Evolutionary conservation across 495 filamentous ascomycete species (phyloP).

Genomic region (Xanthoparmelia taractica): DNA sequence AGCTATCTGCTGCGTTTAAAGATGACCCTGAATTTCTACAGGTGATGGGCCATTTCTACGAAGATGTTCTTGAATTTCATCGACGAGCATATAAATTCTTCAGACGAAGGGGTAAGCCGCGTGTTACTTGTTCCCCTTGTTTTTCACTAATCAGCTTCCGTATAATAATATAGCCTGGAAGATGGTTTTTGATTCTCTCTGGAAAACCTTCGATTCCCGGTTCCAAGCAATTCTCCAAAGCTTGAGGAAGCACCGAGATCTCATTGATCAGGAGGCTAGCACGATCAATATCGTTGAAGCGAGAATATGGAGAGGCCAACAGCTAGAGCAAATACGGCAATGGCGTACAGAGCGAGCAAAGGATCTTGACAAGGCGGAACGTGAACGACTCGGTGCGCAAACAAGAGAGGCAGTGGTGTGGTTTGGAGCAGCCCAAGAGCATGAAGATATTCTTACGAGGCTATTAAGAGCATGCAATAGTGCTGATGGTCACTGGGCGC

Average conservation of each 20-base stretch:
- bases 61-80: constrained; percentile 41
- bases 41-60: constrained; percentile 36
- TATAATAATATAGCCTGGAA: constrained; percentile 34
- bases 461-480: constrained; percentile 2
- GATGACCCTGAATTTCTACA: constrained; percentile 33
- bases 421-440: constrained; percentile 18
- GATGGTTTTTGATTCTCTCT: constrained; percentile 37
- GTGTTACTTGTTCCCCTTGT: background rate
- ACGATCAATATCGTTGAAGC: constrained; percentile 29
- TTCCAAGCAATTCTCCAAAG: constrained; percentile 37
- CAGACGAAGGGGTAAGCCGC: constrained; percentile 31
- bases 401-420: constrained; percentile 14
- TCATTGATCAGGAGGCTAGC: constrained; percentile 34
- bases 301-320: constrained; percentile 11
- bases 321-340: constrained; percentile 6
- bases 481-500: constrained; percentile 12
- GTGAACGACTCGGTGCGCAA: constrained; percentile 6
- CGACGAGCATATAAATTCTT: constrained; percentile 41
- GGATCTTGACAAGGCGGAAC: constrained; percentile 12
- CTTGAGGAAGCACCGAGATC: constrained; percentile 31
- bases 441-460: constrained; percentile 15
- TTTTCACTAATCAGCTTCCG: background rate
- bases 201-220: constrained; percentile 35
- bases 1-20: constrained; percentile 27
- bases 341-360: constrained; percentile 12